These are phyloP conservation scores for Globisporangium apiculatum DNA, from an alignment of 352 stramenopile species.

Conservation along the genomic window DNA sequence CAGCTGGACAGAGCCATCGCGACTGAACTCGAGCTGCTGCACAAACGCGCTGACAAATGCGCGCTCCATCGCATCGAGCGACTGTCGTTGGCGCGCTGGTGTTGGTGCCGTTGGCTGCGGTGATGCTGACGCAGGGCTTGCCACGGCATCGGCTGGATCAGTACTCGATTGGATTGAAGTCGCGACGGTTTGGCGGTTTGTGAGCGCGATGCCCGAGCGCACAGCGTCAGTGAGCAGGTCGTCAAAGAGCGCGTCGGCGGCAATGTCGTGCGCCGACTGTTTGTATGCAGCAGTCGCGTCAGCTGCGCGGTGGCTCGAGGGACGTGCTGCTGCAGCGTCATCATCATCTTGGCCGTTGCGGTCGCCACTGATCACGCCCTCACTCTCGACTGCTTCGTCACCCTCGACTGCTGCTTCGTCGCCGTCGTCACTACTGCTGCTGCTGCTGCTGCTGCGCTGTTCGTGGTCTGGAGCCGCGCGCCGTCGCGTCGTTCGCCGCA, in stretches of 20 bases:
- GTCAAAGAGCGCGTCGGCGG: constrained; percentile 4
- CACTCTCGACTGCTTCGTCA: not conserved
- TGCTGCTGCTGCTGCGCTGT: no score
- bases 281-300: not conserved
- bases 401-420: not conserved
- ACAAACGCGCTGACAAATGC: constrained; percentile 1
- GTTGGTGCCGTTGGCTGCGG: not conserved
- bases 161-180: no score
- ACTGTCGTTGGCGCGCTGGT: not conserved
- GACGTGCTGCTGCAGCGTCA: not conserved
- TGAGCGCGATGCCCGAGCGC: not conserved
- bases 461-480: no score
- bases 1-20: not conserved
- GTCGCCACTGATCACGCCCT: not conserved
- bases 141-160: not conserved
- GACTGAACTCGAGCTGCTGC: constrained; percentile 1
- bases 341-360: not conserved
- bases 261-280: not conserved
- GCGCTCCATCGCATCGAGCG: not conserved
- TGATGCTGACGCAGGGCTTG: not conserved
- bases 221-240: constrained; percentile 2
- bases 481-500: no score
- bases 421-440: no score
- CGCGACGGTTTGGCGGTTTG: not conserved
- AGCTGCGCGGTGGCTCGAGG: not conserved